Evolutionary conservation across 768 basidiomycete species (phyloP), one percentile per base, ranked within the genome.

Genomic region (Boletus subcaerulescens): DNA sequence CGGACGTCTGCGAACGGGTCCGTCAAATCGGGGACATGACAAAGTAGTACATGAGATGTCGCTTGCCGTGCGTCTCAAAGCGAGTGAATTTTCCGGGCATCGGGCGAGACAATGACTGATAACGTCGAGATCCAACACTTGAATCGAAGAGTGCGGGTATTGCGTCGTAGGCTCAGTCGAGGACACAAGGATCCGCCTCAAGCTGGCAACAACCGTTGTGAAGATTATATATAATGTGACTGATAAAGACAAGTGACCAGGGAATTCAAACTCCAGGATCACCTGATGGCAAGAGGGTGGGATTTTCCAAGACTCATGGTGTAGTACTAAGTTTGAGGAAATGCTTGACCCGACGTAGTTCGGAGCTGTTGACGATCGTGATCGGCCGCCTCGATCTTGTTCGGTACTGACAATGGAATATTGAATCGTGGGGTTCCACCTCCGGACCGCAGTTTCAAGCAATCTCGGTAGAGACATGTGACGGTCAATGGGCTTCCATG

Each of bases 1-100:
- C 92, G 86, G 41, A 94, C 79, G 74, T 93, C 92, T 92, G 55
- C 8, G 22, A 36, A 22, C 17, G 20, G 20, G 14, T 35, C 33
- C 1, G 14, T 35, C 33, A 35, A 14, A 14, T 35, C 29, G 33
- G 6, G 33, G 13, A 35, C 33, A 29, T 13, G 41, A 26, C 11
- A 38, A 10, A 17, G 22, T 17, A 17, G 22, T 17, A 32, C 31
- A 14, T 8, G 33, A n/a, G 24, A n/a, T n/a, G 33, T 18, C 31
- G 70, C 75, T 48, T 48, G 79, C 85, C 84, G 60, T 83, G 80
- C 12, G 74, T 83, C 58, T 82, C 77, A 59, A 75, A 82, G 43
- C 73, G 76, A 3, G 77, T 81, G 55, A 85, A 83, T 42, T 70
- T 80, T 51, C 54, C 44, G 20, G 53, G 22, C 65, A 57, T 64